Conservation (phyloP, 768 basidiomycete species). For the Leccinum broughii region DNA sequence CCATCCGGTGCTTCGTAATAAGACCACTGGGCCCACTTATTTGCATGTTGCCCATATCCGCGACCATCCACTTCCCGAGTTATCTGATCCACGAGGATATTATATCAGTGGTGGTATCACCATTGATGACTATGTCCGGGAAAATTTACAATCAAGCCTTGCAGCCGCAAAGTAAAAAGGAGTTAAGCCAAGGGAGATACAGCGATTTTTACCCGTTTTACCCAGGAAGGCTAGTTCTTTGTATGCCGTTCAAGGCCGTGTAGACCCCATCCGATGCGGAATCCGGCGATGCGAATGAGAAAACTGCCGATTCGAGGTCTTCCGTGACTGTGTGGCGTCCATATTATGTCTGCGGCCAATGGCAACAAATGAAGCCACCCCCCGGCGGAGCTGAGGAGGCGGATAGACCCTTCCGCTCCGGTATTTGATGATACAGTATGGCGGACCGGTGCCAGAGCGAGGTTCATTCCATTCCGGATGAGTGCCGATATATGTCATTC, state of each 20-base stretch:
- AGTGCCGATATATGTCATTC: slow-evolving; percentile 61
- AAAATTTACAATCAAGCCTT: slow-evolving; percentile 34
- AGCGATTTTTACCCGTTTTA: slow-evolving; percentile 42
- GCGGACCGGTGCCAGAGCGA: slow-evolving; percentile 57
- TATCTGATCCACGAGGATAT: slow-evolving; percentile 40
- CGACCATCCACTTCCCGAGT: slow-evolving; percentile 26
- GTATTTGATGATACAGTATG: slow-evolving; percentile 49
- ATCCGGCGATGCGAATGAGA: slow-evolving; percentile 4
- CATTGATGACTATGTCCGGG: slow-evolving; percentile 35
- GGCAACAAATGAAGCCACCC: slow-evolving; percentile 19
- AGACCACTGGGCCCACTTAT: slow-evolving; percentile 17
- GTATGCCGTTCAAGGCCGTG: slow-evolving; percentile 29
- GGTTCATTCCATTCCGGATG: slow-evolving; percentile 72
- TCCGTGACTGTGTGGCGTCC: slow-evolving; percentile 7
- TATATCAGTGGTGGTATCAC: slow-evolving; percentile 26
- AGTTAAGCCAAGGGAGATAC: slow-evolving; percentile 49
- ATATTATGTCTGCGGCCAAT: slow-evolving; percentile 12
- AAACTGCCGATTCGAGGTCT: slow-evolving; percentile 16
- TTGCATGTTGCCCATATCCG: slow-evolving; percentile 34
- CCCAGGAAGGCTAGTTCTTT: slow-evolving; percentile 43
- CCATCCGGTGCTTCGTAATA: slow-evolving; percentile 27
- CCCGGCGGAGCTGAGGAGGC: slow-evolving; percentile 13
- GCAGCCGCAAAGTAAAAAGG: slow-evolving; percentile 30
- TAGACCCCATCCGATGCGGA: slow-evolving; percentile 28
- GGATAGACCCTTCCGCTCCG: slow-evolving; percentile 18